These are phyloP conservation scores for Cyamopsis tetragonoloba DNA, from an alignment of 306 rosid genomes.

Conservation along the genomic window DNA sequence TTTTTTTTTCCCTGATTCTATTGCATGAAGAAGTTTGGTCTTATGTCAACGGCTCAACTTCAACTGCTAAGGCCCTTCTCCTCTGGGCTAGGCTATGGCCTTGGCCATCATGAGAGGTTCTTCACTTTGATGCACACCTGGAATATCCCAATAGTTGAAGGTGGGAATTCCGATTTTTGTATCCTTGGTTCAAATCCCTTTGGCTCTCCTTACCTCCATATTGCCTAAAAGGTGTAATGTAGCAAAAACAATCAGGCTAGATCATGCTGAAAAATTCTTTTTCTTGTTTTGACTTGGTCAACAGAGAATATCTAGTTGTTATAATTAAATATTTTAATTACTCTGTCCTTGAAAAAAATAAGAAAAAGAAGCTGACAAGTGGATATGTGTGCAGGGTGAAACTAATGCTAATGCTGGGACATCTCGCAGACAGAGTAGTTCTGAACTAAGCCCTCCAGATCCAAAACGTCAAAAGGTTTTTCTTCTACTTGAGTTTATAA, in stretches of 20 bases:
- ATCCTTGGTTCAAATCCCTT: slow-evolving; percentile 8
- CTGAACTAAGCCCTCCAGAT: slow-evolving; percentile 52
- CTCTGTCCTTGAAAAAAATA: not conserved
- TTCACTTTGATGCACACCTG: slow-evolving; percentile 10
- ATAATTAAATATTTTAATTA: not conserved
- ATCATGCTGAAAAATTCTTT: not conserved
- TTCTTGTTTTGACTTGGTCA: not conserved
- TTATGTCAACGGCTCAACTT: not conserved
- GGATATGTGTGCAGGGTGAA: slow-evolving; percentile 37
- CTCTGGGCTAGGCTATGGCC: too few relatives aligned
- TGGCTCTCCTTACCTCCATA: not conserved
- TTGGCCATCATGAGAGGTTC: not conserved
- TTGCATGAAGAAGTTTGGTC: not conserved
- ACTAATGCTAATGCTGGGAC: slow-evolving; percentile 54
- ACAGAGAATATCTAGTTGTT: not conserved
- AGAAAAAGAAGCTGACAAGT: slow-evolving; percentile 17
- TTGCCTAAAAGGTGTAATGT: not conserved
- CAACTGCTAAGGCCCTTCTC: slow-evolving; percentile 8
- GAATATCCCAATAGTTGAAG: slow-evolving; percentile 18
- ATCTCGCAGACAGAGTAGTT: slow-evolving; percentile 45
- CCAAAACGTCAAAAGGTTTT: slow-evolving; percentile 87
- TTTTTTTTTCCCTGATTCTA: not conserved
- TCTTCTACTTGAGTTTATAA: slow-evolving; percentile 12
- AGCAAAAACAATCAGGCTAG: not conserved
- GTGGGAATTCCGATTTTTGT: not conserved